Conservation (phyloP, 2,329 filamentous ascomycete species). For the Colletotrichum australisinense region DNA sequence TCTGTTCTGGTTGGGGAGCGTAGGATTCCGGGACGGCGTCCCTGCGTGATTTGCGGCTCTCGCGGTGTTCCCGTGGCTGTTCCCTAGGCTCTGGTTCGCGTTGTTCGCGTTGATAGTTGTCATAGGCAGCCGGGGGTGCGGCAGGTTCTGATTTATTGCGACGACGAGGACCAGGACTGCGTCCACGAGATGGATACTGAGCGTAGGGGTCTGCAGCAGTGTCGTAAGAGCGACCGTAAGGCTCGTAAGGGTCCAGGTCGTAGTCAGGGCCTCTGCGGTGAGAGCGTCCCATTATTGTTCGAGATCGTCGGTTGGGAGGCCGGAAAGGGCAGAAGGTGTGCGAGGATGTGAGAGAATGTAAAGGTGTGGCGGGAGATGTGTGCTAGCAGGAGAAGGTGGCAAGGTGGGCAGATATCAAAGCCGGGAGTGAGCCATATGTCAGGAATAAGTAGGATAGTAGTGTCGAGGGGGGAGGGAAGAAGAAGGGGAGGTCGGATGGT, state of each 20-base stretch:
- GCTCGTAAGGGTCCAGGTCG: slow-evolving; percentile 11
- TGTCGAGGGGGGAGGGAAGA: neutral
- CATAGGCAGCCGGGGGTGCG: slow-evolving; percentile 1
- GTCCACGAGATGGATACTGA: slow-evolving; percentile 14
- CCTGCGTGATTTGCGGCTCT: slow-evolving; percentile 8
- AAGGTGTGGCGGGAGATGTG: neutral
- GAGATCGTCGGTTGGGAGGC: neutral
- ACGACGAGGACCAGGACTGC: slow-evolving; percentile 24
- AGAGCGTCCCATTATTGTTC: slow-evolving; percentile 23
- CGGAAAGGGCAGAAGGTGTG: neutral
- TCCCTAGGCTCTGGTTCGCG: neutral
- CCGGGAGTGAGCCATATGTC: neutral
- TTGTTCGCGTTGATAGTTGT: neutral
- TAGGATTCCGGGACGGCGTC: neutral
- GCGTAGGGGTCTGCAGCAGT: slow-evolving; percentile 2
- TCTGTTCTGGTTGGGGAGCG: neutral
- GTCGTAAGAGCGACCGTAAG: slow-evolving; percentile 2
- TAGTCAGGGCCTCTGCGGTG: slow-evolving; percentile 11
- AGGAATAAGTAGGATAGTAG: neutral
- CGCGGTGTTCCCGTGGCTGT: neutral
- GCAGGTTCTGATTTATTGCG: slow-evolving; percentile 26
- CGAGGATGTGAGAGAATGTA: neutral
- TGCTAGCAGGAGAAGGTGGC: neutral
- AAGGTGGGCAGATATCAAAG: neutral
- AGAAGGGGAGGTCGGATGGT: neutral